These are phyloP conservation scores for Carpinus fangiana DNA, from an alignment of 306 rosid genomes.

Conservation along the genomic window DNA sequence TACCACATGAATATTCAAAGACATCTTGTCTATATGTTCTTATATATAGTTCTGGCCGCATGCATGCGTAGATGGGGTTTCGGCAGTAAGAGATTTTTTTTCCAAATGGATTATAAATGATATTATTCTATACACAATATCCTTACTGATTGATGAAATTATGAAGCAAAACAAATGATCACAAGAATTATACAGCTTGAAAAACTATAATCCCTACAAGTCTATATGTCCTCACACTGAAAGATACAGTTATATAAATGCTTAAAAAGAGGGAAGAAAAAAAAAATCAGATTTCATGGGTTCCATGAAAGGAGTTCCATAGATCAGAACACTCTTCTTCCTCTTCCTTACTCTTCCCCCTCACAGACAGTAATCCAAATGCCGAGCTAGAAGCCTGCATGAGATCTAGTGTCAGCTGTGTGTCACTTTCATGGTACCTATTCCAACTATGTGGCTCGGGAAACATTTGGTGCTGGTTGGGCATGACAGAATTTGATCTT, in stretches of 20 bases:
- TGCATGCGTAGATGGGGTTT: too few species aligned
- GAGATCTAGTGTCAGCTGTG: slow-evolving; percentile 38
- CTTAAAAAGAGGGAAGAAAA: neutral
- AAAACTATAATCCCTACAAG: neutral
- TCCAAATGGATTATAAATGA: too few species aligned
- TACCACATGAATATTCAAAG: too few species aligned
- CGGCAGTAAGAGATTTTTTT: too few species aligned
- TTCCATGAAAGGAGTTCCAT: slow-evolving; percentile 44
- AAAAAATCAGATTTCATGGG: slow-evolving; percentile 17
- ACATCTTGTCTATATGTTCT: too few species aligned
- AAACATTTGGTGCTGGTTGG: slow-evolving; percentile 50
- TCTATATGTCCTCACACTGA: neutral
- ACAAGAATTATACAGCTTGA: neutral
- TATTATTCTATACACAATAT: too few species aligned
- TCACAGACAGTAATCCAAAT: slow-evolving; percentile 33
- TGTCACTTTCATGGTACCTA: slow-evolving; percentile 27
- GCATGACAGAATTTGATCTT: slow-evolving; percentile 32
- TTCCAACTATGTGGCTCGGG: slow-evolving; percentile 46
- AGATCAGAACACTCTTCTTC: slow-evolving; percentile 39
- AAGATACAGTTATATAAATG: neutral
- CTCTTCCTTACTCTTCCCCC: slow-evolving; percentile 39
- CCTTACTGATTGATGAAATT: too few species aligned
- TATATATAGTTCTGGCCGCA: too few species aligned
- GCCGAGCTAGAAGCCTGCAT: slow-evolving; percentile 48
- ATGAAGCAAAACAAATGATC: neutral